Conservation (phyloP, 306 rosid species). For the Pyrus communis region DNA sequence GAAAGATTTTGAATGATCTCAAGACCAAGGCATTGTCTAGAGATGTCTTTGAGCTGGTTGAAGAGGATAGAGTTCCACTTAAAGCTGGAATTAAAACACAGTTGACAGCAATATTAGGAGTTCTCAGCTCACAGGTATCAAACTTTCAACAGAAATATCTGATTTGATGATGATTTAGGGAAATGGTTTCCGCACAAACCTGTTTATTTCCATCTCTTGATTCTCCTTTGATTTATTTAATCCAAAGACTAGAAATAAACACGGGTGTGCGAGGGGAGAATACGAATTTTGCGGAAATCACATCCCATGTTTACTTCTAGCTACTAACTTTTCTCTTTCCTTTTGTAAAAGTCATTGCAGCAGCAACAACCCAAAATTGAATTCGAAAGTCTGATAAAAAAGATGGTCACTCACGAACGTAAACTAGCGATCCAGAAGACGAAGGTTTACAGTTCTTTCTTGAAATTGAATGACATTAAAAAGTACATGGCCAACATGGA, state of each 20-base stretch:
- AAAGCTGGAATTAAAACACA: slow-evolving; percentile 29
- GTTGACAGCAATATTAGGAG: slow-evolving; percentile 29
- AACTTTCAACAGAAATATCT: background rate
- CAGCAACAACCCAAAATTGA: background rate
- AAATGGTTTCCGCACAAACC: background rate
- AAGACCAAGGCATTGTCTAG: slow-evolving; percentile 8
- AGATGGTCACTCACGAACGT: slow-evolving; percentile 2
- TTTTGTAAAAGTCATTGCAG: slow-evolving; percentile 4
- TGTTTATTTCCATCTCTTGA: background rate
- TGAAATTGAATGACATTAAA: slow-evolving; percentile 28
- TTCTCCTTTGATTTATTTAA: no score
- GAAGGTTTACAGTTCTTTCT: slow-evolving; percentile 5
- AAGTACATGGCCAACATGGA: slow-evolving; percentile 45
- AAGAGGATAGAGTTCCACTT: slow-evolving; percentile 7
- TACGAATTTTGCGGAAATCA: no score
- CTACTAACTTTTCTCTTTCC: background rate
- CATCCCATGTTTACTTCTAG: background rate
- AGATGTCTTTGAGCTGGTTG: background rate
- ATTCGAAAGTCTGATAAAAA: background rate
- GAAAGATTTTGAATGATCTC: slow-evolving; percentile 24
- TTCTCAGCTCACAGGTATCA: slow-evolving; percentile 27
- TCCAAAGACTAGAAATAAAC: no score
- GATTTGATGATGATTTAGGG: background rate
- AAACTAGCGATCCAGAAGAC: background rate
- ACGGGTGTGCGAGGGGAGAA: no score